Conservation (phyloP, 352 stramenopile genomes). For the Globisporangium splendens region DNA sequence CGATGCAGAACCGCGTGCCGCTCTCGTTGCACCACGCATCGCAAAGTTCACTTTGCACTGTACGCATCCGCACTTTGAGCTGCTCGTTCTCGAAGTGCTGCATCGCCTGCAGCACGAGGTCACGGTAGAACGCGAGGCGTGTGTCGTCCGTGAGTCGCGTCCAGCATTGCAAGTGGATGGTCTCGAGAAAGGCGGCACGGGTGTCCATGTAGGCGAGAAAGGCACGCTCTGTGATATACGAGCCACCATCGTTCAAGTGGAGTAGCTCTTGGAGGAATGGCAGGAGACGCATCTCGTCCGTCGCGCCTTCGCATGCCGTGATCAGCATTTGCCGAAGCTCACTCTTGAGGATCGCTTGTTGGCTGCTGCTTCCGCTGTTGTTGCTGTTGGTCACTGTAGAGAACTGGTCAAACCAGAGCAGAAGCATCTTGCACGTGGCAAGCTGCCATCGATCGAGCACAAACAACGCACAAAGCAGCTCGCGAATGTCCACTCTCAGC, state of each 20-base stretch:
- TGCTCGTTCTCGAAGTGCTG: conserved; percentile 37
- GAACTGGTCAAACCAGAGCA: conserved; percentile 59
- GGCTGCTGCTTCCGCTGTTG: conserved; percentile 10
- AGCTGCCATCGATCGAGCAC: conserved; percentile 54
- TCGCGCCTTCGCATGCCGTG: conserved; percentile 29
- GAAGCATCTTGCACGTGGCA: conserved; percentile 36
- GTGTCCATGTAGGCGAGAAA: conserved; percentile 23
- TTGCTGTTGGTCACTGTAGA: conserved; percentile 9
- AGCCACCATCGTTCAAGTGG: neutral
- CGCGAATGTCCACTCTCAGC: conserved; percentile 36
- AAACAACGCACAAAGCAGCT: conserved; percentile 38
- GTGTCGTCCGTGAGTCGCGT: conserved; percentile 56
- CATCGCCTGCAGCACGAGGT: conserved; percentile 40
- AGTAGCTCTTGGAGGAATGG: conserved; percentile 28
- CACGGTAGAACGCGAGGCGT: conserved; percentile 44
- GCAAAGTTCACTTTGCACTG: conserved; percentile 50
- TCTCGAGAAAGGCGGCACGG: conserved; percentile 5
- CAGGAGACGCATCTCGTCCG: conserved; percentile 35
- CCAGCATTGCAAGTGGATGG: conserved; percentile 42
- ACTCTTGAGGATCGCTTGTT: conserved; percentile 10
- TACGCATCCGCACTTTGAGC: conserved; percentile 21
- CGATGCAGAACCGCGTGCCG: conserved; percentile 52
- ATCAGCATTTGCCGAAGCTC: conserved; percentile 31
- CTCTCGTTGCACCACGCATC: conserved; percentile 42
- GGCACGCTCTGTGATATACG: conserved; percentile 10